A percentile compares a stretch with the other conserved stretches of the same genome.
phyloP scores from a whole-genome alignment of 495 filamentous ascomycete species.

The Aspergillus baeticus region DNA sequence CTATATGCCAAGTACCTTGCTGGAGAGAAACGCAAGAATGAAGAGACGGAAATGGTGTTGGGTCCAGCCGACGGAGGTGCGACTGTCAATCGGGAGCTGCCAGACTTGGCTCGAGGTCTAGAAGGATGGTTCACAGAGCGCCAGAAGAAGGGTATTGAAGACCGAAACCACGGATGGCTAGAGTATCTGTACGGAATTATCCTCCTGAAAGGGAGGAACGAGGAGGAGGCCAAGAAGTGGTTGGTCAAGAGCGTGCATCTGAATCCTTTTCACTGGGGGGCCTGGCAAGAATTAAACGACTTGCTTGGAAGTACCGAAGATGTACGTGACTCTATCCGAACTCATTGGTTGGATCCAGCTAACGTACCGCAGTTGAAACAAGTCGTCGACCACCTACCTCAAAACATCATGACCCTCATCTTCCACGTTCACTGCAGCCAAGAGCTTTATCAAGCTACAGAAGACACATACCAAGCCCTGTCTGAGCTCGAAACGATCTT shows the following conservation, averaged over 20 bases:
- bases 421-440: constrained; percentile 89
- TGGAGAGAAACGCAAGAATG: constrained; percentile 93
- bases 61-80: constrained; percentile 85
- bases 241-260: constrained; percentile 79
- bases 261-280: constrained; percentile 93
- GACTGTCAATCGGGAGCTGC: constrained; percentile 79
- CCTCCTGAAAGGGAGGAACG: constrained; percentile 86
- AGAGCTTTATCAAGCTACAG: constrained; percentile 83
- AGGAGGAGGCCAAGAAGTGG: constrained; percentile 76
- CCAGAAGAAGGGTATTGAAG: constrained; percentile 53
- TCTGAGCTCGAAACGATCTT: constrained; percentile 77
- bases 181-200: constrained; percentile 94
- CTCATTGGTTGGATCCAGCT: constrained; percentile 16
- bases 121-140: constrained; percentile 73
- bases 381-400: constrained; percentile 64
- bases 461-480: constrained; percentile 65
- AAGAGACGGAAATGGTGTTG: constrained; percentile 96
- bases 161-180: constrained; percentile 85
- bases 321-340: constrained; percentile 47
- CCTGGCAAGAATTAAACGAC: constrained; percentile 84
- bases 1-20: constrained; percentile 90
- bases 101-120: constrained; percentile 68
- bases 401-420: constrained; percentile 89
- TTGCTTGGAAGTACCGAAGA: constrained; percentile 79
- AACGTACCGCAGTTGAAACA: constrained; percentile 47